Conservation (phyloP, 148 eudicot genomes). For the Rhododendron kiyosumense region DNA sequence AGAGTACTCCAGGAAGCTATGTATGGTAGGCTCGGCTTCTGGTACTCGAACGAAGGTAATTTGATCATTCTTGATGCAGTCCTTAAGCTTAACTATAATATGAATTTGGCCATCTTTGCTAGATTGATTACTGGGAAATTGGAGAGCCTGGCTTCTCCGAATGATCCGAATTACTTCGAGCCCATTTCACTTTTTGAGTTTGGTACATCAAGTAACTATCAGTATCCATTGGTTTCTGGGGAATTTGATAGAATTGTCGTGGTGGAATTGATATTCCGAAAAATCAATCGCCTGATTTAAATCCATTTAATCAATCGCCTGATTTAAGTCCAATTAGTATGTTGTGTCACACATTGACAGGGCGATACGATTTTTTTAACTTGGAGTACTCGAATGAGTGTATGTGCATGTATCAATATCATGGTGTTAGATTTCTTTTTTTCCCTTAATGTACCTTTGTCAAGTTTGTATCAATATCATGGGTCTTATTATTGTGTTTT, state of each 20-base stretch:
- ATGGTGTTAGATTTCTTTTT: too few species aligned
- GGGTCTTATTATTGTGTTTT: too few species aligned
- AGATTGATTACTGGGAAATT: slow-evolving; percentile 19
- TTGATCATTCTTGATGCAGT: slow-evolving; percentile 11
- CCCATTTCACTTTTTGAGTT: slow-evolving; percentile 10
- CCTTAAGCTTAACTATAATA: slow-evolving; percentile 10
- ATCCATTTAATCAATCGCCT: background rate
- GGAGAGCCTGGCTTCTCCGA: slow-evolving; percentile 14
- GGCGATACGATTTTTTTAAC: too few species aligned
- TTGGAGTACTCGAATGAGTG: too few species aligned
- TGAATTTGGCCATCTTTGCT: background rate
- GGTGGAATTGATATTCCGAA: slow-evolving; percentile 5
- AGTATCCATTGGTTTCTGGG: slow-evolving; percentile 14
- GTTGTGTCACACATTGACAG: slow-evolving; percentile 6
- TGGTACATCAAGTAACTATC: slow-evolving; percentile 1
- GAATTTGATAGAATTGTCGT: background rate
- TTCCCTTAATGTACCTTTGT: too few species aligned
- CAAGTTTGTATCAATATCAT: too few species aligned
- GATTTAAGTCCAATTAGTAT: background rate
- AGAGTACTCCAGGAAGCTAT: slow-evolving; percentile 11
- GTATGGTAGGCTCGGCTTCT: slow-evolving; percentile 24
- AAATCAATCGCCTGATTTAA: slow-evolving; percentile 1
- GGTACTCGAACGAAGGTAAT: slow-evolving; percentile 12
- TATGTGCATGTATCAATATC: too few species aligned
- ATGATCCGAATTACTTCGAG: slow-evolving; percentile 17